phyloP scores from a whole-genome alignment of 371 early-diverging fungal genomes.

The Cokeromyces recurvatus region DNA sequence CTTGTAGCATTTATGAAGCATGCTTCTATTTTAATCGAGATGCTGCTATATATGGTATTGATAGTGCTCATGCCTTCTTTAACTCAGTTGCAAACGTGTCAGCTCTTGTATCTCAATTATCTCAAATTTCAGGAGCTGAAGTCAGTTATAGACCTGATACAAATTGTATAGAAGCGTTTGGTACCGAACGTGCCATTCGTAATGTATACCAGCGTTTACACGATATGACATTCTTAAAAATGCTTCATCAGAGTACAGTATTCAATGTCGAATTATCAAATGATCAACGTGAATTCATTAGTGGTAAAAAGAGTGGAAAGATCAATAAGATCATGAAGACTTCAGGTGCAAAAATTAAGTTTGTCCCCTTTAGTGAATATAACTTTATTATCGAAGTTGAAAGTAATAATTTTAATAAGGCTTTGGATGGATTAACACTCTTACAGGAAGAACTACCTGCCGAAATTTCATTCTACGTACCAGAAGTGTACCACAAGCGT shows the following conservation, averaged over 20 bases:
- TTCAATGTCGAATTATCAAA: conserved; percentile 68
- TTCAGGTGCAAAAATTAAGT: conserved; percentile 54
- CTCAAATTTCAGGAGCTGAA: conserved; percentile 56
- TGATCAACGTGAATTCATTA: conserved; percentile 89
- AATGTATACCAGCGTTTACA: conserved; percentile 51
- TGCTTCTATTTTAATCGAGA: conserved; percentile 48
- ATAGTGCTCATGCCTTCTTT: conserved; percentile 18
- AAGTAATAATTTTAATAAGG: conserved; percentile 48
- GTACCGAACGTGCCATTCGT: conserved; percentile 58
- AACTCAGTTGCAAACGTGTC: conserved; percentile 31
- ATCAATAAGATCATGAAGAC: conserved; percentile 83
- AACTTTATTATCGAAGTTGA: conserved; percentile 76
- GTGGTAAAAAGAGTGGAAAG: conserved; percentile 94
- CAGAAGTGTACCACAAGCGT: conserved; percentile 87
- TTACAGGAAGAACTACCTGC: conserved; percentile 84
- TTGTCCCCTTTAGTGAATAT: conserved; percentile 59
- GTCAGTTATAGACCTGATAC: conserved; percentile 44
- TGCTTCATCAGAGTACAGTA: conserved; percentile 10
- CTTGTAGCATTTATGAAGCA: conserved; percentile 57
- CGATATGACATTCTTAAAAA: conserved; percentile 43
- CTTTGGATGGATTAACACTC: conserved; percentile 65
- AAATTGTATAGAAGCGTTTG: conserved; percentile 61
- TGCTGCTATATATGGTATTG: conserved; percentile 19
- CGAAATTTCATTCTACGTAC: conserved; percentile 83
- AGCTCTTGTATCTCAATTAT: conserved; percentile 43